Percentiles rank a stretch among this genome's conserved stretches.
phyloP scores from a whole-genome alignment of 225 moss, liverwort and hornwort genomes.

The Neckera pumila region DNA sequence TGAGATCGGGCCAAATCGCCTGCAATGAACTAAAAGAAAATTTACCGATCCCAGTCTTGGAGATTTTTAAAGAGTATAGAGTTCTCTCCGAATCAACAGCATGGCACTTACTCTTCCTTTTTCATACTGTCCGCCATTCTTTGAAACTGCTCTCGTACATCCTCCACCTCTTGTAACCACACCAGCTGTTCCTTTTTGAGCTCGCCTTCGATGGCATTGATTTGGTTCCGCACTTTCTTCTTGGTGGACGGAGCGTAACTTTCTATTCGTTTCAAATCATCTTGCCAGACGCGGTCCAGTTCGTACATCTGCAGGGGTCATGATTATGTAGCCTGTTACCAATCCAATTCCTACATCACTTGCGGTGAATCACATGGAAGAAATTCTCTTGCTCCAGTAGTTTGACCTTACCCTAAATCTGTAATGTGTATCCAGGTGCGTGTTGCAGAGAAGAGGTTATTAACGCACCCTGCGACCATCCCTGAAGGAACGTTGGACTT shows the following conservation, averaged over 20 bases:
- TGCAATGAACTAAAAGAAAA: neutral
- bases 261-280: constrained; percentile 40
- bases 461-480: constrained; percentile 22
- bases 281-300: constrained; percentile 39
- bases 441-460: neutral
- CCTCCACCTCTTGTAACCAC: constrained; percentile 59
- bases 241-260: constrained; percentile 16
- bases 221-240: constrained; percentile 38
- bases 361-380: neutral
- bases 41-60: neutral
- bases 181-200: constrained; percentile 32
- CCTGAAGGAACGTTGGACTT: constrained; percentile 28
- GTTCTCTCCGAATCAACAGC: neutral
- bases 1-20: neutral
- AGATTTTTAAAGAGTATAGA: neutral
- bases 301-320: constrained; percentile 27
- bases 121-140: constrained; percentile 46
- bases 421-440: neutral
- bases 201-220: constrained; percentile 31
- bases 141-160: constrained; percentile 54
- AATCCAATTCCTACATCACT: neutral
- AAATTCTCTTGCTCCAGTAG: neutral
- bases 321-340: neutral
- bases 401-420: neutral
- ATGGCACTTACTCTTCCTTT: constrained; percentile 34